Base-by-base conservation (phyloP, 371 early-diverging fungal species). In the Mortierella sp. region DNA sequence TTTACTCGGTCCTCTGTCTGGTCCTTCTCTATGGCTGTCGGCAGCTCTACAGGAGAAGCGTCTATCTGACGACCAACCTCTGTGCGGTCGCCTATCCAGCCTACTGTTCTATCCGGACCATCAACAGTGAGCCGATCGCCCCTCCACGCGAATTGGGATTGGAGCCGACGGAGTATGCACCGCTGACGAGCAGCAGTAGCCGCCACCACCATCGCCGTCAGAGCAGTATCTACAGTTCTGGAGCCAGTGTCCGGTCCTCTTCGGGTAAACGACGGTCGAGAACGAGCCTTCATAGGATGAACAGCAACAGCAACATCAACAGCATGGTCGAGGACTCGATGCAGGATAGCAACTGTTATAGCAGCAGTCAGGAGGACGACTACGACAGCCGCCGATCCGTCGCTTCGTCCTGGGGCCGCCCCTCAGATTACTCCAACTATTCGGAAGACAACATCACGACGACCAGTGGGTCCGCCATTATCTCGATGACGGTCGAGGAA, bases 71-170 rank as follows among this genome's bases (percentile, higher is more conserved):
- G 26, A 83, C 83, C 43, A 77, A 83, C 55, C 58, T 83, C 39
- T 83, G 83, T 52, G 83, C 83, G 11, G 83, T 83, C 44, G 83
- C 83, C n/a, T 83, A 83, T 31, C 83, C 83, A 29, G 83, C 79
- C 45, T 83, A 83, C 44, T 83, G 83, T 43, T 83, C 83, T 31
- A 74, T 83, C 66, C 66, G 52, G 47, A 83, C 83, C 44, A 83
- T 83, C 70, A 83, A 83, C 63, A 78, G 79, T 29, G 83, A 83
- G 29, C 79, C 79, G 41, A 75, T 83, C 43, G 37, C 71, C 0
- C 79, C 79, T 2, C 83, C 83, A 16, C 64, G 61, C 8, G 79
- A 74, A 13, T 29, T 83, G 9, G 83, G 83, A 0, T 53, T 83
- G 16, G 83, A 83, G 37, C 77, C 80, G 47, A 67, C 80, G 19